These are phyloP conservation scores for Deinandra increscens DNA, from an alignment of 129 eudicot species.

Conservation along the genomic window DNA sequence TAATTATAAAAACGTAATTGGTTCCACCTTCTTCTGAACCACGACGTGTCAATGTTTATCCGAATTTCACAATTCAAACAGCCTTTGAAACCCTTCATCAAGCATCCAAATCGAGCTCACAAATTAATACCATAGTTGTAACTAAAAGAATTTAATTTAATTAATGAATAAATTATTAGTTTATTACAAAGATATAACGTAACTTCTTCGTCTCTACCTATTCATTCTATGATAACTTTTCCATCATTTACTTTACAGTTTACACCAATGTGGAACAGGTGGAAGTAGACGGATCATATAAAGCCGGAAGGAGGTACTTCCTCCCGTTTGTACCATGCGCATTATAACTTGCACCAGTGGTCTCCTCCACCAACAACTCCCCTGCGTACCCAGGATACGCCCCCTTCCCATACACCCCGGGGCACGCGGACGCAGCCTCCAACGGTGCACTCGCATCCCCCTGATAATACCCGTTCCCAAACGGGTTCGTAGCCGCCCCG, in stretches of 20 bases:
- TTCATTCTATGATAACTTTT: background rate
- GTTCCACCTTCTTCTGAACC: no score
- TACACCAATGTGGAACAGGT: constrained; percentile 36
- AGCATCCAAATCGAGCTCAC: no score
- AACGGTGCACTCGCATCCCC: constrained; percentile 41
- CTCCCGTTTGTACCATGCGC: constrained; percentile 36
- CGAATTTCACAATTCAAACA: no score
- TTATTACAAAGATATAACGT: constrained; percentile 10
- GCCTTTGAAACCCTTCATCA: no score
- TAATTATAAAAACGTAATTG: no score
- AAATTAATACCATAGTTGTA: no score
- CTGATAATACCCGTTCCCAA: constrained; percentile 46
- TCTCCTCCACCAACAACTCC: constrained; percentile 33
- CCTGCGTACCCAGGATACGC: constrained; percentile 53
- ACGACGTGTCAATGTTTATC: no score
- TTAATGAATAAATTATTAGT: constrained; percentile 16
- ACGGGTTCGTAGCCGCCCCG: constrained; percentile 46
- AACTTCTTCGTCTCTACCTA: background rate
- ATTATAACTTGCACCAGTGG: constrained; percentile 47
- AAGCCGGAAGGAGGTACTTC: constrained; percentile 36
- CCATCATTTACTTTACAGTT: no score
- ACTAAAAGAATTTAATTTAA: background rate
- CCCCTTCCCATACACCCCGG: constrained; percentile 41
- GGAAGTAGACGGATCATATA: constrained; percentile 35
- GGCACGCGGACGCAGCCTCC: constrained; percentile 47